A percentile compares a stretch with the other conserved stretches of the same genome.
phyloP scores from a whole-genome alignment of 2,329 filamentous ascomycete species.

The Xenoacremonium recifei region DNA sequence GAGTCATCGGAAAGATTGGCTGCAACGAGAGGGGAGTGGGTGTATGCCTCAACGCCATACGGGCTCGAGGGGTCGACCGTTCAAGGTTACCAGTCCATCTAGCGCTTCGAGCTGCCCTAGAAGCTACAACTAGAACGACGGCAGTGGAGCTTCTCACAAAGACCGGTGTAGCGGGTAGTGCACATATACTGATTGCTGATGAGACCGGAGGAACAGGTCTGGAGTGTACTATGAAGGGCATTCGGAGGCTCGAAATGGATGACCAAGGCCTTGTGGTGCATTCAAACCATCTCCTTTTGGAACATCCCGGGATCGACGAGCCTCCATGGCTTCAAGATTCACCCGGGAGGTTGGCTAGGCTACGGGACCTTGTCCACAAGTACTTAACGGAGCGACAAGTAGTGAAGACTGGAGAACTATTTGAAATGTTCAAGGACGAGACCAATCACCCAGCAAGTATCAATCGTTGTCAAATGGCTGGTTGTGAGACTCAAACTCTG shows the following conservation, averaged over 20 bases:
- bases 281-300: conserved; percentile 17
- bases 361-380: conserved; percentile 6
- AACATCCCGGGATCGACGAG: conserved; percentile 15
- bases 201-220: conserved; percentile 14
- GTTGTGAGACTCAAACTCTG: conserved; percentile 9
- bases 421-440: conserved; percentile 20
- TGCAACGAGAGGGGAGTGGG: conserved; percentile 59
- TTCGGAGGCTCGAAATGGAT: conserved; percentile 10
- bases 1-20: conserved; percentile 65
- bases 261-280: conserved; percentile 11
- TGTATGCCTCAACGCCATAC: conserved; percentile 61
- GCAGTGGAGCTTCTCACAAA: conserved; percentile 6
- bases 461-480: conserved; percentile 8
- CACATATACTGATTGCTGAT: conserved; percentile 18
- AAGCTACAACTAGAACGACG: conserved; percentile 33
- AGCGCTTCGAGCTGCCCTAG: conserved; percentile 54
- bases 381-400: not conserved
- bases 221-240: conserved; percentile 19
- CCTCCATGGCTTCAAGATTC: conserved; percentile 17
- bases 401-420: conserved; percentile 3
- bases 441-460: conserved; percentile 16
- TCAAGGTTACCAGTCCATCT: conserved; percentile 58
- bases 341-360: conserved; percentile 3
- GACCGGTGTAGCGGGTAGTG: conserved; percentile 17
- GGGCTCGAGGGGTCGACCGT: conserved; percentile 51